Conservation (phyloP, 257 asterid genomes). For the Nicotiana sylvestris region DNA sequence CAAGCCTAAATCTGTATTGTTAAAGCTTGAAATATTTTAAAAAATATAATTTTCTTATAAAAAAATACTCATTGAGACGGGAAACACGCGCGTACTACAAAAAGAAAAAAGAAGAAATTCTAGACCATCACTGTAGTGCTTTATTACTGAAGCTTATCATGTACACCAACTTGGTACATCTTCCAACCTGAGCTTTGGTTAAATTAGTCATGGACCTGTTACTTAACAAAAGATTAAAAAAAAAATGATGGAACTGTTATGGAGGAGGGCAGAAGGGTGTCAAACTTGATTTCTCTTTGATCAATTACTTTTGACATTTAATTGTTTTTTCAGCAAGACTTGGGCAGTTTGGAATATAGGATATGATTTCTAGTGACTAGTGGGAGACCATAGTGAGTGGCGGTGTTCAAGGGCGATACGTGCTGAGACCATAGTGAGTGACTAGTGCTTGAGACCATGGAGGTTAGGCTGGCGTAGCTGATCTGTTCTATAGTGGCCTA, state of each 20-base stretch:
- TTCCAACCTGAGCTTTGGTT: background rate
- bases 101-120: too few relatives aligned
- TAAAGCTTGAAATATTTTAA: too few relatives aligned
- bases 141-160: background rate
- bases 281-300: background rate
- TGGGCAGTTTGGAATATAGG: background rate
- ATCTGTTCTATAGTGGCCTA: background rate
- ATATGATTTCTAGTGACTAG: background rate
- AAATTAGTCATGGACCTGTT: conserved; percentile 2
- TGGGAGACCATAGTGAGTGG: too few relatives aligned
- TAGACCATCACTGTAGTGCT: background rate
- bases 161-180: background rate
- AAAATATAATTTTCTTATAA: too few relatives aligned
- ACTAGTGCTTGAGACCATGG: background rate
- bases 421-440: background rate
- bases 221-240: background rate
- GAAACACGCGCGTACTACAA: too few relatives aligned
- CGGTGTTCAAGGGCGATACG: too few relatives aligned
- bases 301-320: background rate
- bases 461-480: background rate
- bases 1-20: too few relatives aligned
- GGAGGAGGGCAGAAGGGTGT: background rate
- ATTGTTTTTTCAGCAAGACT: background rate
- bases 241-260: background rate
- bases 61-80: too few relatives aligned